Percentiles rank a stretch among this genome's conserved stretches.
Conservation (phyloP, 208 protist species). For the Trypanosoma cruzi region DNA sequence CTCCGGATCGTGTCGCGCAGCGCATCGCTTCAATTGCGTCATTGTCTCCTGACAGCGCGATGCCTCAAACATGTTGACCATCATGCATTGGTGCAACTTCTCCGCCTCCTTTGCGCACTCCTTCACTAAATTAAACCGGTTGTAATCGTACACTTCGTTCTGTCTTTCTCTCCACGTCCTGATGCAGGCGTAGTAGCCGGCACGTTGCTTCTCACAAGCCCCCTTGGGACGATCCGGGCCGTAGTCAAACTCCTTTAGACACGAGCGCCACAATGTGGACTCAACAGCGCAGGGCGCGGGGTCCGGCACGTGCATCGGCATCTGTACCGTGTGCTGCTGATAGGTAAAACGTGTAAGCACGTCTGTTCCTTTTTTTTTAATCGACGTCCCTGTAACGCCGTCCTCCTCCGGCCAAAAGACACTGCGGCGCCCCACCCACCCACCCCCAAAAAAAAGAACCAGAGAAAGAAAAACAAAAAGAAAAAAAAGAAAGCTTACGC, state of each 20-base stretch:
- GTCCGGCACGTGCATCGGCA: conserved; percentile 32
- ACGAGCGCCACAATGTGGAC: conserved; percentile 79
- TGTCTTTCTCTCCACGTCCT: conserved; percentile 64
- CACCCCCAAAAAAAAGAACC: no score
- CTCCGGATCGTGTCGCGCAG: conserved; percentile 47
- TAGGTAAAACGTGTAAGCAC: neutral
- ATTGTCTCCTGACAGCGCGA: conserved; percentile 70
- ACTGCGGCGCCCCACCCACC: no score
- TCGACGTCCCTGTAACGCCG: no score
- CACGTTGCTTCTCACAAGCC: conserved; percentile 73
- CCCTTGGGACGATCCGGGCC: conserved; percentile 66
- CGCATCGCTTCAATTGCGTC: conserved; percentile 79
- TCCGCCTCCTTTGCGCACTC: conserved; percentile 73
- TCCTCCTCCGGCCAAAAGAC: no score
- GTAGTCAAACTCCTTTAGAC: conserved; percentile 89
- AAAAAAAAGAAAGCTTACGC: no score
- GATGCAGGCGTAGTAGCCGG: conserved; percentile 75
- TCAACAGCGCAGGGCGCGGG: conserved; percentile 66
- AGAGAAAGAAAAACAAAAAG: no score
- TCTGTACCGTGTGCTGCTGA: neutral
- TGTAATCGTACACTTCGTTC: conserved; percentile 50
- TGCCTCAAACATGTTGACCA: conserved; percentile 90
- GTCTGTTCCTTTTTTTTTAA: no score
- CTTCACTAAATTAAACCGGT: conserved; percentile 54
- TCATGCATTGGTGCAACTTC: conserved; percentile 90